A percentile compares a stretch with the other conserved stretches of the same genome.
These are phyloP conservation scores for Artomyces pyxidatus DNA, from an alignment of 768 basidiomycete species.

Conservation along the genomic window DNA sequence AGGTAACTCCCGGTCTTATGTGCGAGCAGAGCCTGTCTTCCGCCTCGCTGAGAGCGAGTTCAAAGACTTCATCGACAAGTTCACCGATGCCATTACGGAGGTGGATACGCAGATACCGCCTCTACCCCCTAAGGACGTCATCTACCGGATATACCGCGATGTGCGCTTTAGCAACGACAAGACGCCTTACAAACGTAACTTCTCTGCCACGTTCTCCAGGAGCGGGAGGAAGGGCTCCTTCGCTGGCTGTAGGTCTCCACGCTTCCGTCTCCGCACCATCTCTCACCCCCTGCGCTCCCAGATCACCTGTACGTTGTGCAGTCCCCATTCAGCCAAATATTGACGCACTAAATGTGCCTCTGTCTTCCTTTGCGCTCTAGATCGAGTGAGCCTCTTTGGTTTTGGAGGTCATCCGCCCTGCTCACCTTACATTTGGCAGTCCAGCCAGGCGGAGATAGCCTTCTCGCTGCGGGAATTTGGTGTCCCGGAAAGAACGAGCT, in stretches of 20 bases:
- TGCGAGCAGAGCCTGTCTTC: conserved; percentile 61
- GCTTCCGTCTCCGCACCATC: neutral
- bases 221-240: conserved; percentile 88
- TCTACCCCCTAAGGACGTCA: conserved; percentile 84
- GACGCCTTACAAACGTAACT: conserved; percentile 85
- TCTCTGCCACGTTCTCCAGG: conserved; percentile 81
- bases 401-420: neutral
- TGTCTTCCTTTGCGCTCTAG: conserved; percentile 12
- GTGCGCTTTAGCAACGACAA: conserved; percentile 86
- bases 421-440: conserved; percentile 32
- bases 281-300: conserved; percentile 17
- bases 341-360: conserved; percentile 1
- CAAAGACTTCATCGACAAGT: conserved; percentile 70
- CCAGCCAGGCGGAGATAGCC: conserved; percentile 53
- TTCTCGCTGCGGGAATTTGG: conserved; percentile 79
- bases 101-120: conserved; percentile 81
- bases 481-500: conserved; percentile 76
- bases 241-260: conserved; percentile 59
- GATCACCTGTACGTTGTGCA: conserved; percentile 53
- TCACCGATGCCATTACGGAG: conserved; percentile 59
- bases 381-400: conserved; percentile 16
- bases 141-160: conserved; percentile 91
- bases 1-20: neutral
- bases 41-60: conserved; percentile 83
- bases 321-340: neutral